Evolutionary conservation across 305 asterid species (phyloP).

Genomic region (Stenogyne calaminthoides): DNA sequence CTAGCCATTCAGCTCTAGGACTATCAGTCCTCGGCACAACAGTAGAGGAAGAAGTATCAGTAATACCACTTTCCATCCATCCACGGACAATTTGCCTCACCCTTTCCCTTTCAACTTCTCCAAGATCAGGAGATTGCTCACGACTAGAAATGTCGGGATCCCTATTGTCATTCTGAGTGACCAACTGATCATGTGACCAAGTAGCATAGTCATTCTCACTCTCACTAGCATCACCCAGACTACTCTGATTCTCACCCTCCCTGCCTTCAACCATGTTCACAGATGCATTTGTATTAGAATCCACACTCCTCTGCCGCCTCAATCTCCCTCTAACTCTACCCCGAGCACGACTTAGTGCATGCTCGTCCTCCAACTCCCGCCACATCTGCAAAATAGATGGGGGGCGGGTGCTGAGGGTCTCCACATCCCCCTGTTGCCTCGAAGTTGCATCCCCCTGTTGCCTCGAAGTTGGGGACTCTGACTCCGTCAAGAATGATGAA

Average conservation of each 20-base stretch:
- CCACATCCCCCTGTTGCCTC: conserved; percentile 78
- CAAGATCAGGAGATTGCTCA: conserved; percentile 85
- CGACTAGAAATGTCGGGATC: conserved; percentile 69
- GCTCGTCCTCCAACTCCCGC: conserved; percentile 97
- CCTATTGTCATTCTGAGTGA: conserved; percentile 50
- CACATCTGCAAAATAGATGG: conserved; percentile 93
- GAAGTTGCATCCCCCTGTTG: too few species aligned
- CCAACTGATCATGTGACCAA: conserved; percentile 60
- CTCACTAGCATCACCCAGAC: conserved; percentile 61
- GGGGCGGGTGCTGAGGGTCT: conserved; percentile 70
- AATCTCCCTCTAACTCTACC: conserved; percentile 75
- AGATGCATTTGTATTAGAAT: conserved; percentile 59
- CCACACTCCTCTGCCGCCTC: conserved; percentile 67
- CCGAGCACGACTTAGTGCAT: conserved; percentile 62
- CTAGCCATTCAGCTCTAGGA: conserved; percentile 86
- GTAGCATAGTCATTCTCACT: conserved; percentile 66
- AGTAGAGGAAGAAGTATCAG: conserved; percentile 60
- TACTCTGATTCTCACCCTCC: conserved; percentile 63
- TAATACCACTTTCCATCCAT: conserved; percentile 94
- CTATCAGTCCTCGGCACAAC: conserved; percentile 63
- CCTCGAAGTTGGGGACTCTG: conserved; percentile 78
- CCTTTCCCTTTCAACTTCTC: conserved; percentile 87
- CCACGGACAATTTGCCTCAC: conserved; percentile 97
- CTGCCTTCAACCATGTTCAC: conserved; percentile 48
- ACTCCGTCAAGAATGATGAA: conserved; percentile 88